Evolutionary conservation across 495 filamentous ascomycete genomes (phyloP).

Genomic region (Staphylotrichum longicolle): DNA sequence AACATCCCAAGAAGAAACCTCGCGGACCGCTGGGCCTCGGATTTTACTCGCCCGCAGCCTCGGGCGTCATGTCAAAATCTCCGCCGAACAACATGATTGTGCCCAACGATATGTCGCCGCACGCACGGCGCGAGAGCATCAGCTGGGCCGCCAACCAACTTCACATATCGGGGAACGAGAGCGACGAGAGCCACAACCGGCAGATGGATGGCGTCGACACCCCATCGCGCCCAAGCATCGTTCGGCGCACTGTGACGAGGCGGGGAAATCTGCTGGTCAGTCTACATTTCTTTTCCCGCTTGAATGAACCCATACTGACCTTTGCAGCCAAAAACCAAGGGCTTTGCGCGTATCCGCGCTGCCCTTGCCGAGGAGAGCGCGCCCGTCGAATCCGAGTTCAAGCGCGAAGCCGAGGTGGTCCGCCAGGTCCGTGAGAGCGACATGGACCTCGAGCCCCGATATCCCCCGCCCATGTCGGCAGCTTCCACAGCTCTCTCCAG

Average conservation of each 20-base stretch:
- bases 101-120: slow-evolving; percentile 41
- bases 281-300: slow-evolving; percentile 8
- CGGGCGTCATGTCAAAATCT: slow-evolving; percentile 40
- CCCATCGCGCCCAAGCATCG: slow-evolving; percentile 52
- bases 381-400: slow-evolving; percentile 82
- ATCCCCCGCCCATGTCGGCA: slow-evolving; percentile 32
- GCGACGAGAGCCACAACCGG: slow-evolving; percentile 65
- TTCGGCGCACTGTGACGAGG: slow-evolving; percentile 72
- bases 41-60: slow-evolving; percentile 35
- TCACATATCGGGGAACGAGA: slow-evolving; percentile 75
- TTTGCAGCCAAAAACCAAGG: slow-evolving; percentile 81
- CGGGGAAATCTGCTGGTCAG: slow-evolving; percentile 84
- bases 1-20: slow-evolving; percentile 45
- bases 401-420: slow-evolving; percentile 90
- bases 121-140: slow-evolving; percentile 74
- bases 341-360: slow-evolving; percentile 87
- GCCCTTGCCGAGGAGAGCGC: slow-evolving; percentile 83
- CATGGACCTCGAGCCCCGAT: slow-evolving; percentile 49
- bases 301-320: slow-evolving; percentile 9
- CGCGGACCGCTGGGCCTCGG: slow-evolving; percentile 39
- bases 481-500: slow-evolving; percentile 55
- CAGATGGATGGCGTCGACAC: slow-evolving; percentile 47
- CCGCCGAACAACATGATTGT: slow-evolving; percentile 37
- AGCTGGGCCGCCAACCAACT: slow-evolving; percentile 83
- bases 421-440: slow-evolving; percentile 83